Conservation (phyloP, 139 green algal genomes). For the Chlorella sp. region DNA sequence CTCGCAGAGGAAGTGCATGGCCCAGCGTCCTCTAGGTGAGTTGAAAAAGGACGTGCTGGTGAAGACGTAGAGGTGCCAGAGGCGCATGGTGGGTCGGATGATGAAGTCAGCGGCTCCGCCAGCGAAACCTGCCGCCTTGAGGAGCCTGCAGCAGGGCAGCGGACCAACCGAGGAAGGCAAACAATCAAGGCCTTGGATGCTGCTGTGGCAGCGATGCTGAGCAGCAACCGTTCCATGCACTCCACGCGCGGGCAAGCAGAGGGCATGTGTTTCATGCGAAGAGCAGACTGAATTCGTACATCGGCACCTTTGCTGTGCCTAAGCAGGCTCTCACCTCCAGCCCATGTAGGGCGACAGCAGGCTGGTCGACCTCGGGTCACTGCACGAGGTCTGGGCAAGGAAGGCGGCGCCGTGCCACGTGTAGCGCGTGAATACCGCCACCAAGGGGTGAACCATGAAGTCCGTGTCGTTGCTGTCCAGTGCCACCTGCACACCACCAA, state of each 20-base stretch:
- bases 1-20: too few species aligned
- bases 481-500: too few species aligned
- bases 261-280: too few species aligned
- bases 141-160: neutral
- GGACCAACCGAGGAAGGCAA: neutral
- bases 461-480: neutral
- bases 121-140: neutral
- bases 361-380: neutral
- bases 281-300: neutral
- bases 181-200: too few species aligned
- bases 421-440: neutral
- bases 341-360: neutral
- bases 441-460: neutral
- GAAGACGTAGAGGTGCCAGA: constrained; percentile 19
- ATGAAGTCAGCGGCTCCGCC: constrained; percentile 10
- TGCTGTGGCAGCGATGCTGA: too few species aligned
- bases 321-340: neutral
- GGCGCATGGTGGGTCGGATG: neutral
- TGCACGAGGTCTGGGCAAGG: neutral
- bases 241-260: too few species aligned
- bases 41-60: constrained; percentile 22
- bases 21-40: constrained; percentile 12
- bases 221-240: too few species aligned
- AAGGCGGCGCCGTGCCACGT: neutral
- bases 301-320: too few species aligned